Base-by-base conservation (phyloP, 345 rosid genomes). In the Syzygium aqueum region DNA sequence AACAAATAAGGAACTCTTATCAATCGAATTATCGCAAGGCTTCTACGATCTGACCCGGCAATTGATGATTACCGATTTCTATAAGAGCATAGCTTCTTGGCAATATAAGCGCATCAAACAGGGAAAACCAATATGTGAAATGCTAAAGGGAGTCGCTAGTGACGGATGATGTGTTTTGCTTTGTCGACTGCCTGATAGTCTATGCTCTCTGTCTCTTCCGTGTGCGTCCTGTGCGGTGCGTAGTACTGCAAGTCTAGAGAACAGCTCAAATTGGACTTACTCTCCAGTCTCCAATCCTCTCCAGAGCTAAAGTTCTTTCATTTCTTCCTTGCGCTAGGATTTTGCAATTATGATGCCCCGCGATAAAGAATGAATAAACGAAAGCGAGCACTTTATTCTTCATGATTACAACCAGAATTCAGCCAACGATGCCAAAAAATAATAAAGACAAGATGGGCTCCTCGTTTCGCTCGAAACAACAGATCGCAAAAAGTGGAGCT, bases 41-140 rank as follows among this genome's bases (percentile, higher is more conserved):
- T 67, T 73, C 13, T 1, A 19, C 0, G 2, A 33, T 73, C 46
- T 0, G 4, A 33, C 13, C 7, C 0, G 4, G 14, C 14, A 19
- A 19, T 5, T 1, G 3, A 73, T 33, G 49, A 13, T 61, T 61
- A 61, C 73, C 73, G 7, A 61, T 61, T 61, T n/a, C 0, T n/a
- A 3, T 15, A 61, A 33, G 8, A 61, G 37, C 0, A 14, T 61
- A n/a, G 28, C 37, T 61, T 61, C 37, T 61, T 14, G 73, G 14
- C 33, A 30, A n/a, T 7, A n/a, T 61, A 14, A n/a, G 73, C 73
- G 28, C 37, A 30, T 61, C 73, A 61, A 61, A n/a, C 33, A 0
- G 73, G 73, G 73, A 13, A 17, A 61, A 13, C 37, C 2, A 3
- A n/a, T 15, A 14, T 7, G 37, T n/a, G 33, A n/a, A 6, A n/a